Evolutionary conservation across 352 stramenopile species (phyloP), one percentile per base, ranked within the genome.

Genomic region (Globisporangium irregulare): DNA sequence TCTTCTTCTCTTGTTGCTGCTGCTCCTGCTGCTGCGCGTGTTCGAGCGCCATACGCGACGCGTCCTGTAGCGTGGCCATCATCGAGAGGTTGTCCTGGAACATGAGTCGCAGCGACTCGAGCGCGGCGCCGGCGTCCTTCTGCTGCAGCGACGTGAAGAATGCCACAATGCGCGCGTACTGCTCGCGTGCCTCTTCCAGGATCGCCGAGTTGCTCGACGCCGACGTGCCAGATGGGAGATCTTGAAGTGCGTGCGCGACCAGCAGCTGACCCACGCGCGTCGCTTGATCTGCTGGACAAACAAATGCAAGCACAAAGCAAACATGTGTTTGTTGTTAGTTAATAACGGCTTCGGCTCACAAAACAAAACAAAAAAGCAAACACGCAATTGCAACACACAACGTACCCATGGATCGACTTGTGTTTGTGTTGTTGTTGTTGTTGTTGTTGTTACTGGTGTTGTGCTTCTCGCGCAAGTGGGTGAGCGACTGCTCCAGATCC

Each of bases 211-310:
- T 89, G 38, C 76, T 79, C 29, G 29, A 32, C 4, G 29, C 29
- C 34, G 82, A 78, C 20, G 74, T 70, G 57, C 80, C 74, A 15
- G 85, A 66, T 32, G 61, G 46, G 20, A 66, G 61, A 24, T 48
- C 54, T 54, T 64, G 64, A 24, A 92, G 68, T 51, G 80, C 80
- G 29, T 75, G 79, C 36, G 87, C 74, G 14, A 90, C 63, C 22
- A 92, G 66, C 70, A 88, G 82, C 36, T 88, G 78, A 29, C 79
- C 81, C 65, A 91, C 71, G 32, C 89, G 72, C 15, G 89, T 61
- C 10, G 83, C 76, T 53, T 86, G 74, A 48, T 75, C 83, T 89
- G 67, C 46, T 46, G 53, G 15, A 15, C 43, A 38, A 59, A 14
- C 36, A 32, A 36, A 41, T 10, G 29, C 29, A 54, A 69, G 10